Evolutionary conservation across 306 rosid genomes (phyloP), one percentile per base, ranked within the genome.

Genomic region (Sindora glabra): DNA sequence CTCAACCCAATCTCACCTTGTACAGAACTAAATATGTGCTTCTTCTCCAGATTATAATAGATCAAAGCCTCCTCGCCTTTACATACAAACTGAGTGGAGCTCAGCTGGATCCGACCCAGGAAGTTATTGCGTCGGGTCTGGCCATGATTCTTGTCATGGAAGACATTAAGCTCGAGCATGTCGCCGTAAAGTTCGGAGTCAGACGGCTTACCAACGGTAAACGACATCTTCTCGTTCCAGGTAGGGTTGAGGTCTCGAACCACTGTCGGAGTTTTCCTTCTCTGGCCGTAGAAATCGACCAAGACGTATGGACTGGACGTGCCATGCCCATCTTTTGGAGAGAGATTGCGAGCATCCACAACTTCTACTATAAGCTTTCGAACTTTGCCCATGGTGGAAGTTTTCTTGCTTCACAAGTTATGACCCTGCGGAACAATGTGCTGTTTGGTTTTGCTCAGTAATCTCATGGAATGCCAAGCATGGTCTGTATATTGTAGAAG

Each of bases 31-130:
- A 81, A 29, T 18, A 81, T 14, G 62, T 48, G 52, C 68, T 83
- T 91, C 81, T 78, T 91, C 67, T 88, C 76, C 63, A 91, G 48
- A 5, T 63, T 67, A 21, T 75, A 83, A 30, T 91, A 88, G 10
- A 91, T 83, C 66, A 91, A 56, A 25, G 98, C 96, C 67, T 91
- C 98, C 70, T 91, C 98, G 5, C 95, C 98, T 57, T 81, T 91
- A 21, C 45, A 48, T 4, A 91, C 98, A 39, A 91, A 81, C 67
- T 85, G 95, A 0, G 82, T 44, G 5, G 96, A 83, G 18, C 77
- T 67, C 58, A 91, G 32, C 10, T 86, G 75, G 33, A 91, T 37
- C 38, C 84, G 65, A 5, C 98, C 96, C 10, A 91, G 51, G 5
- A 84, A 87, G 69, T 79, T 83, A 73, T 62, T 74, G 54, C 95